phyloP scores from a whole-genome alignment of 2,329 filamentous ascomycete species.

The Bertia moriformis region DNA sequence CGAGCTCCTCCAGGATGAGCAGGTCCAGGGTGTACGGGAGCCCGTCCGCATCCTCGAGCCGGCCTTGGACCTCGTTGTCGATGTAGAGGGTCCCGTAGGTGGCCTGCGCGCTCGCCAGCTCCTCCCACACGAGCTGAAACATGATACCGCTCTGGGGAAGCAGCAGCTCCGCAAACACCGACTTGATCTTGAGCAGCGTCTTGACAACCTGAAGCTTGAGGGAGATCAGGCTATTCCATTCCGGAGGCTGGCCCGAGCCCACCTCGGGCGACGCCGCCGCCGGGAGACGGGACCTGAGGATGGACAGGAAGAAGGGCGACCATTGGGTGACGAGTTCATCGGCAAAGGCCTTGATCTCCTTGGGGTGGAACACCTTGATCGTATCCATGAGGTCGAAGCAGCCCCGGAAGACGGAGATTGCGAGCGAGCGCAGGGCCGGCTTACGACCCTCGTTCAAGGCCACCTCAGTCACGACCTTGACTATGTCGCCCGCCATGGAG shows the following conservation, averaged over 20 bases:
- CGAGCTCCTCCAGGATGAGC: slow-evolving; percentile 80
- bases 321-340: slow-evolving; percentile 71
- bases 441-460: slow-evolving; percentile 64
- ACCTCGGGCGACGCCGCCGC: slow-evolving; percentile 48
- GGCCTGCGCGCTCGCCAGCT: slow-evolving; percentile 59
- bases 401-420: slow-evolving; percentile 76
- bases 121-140: slow-evolving; percentile 80
- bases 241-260: slow-evolving; percentile 39
- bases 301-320: slow-evolving; percentile 76
- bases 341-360: slow-evolving; percentile 75
- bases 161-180: slow-evolving; percentile 68
- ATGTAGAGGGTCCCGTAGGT: slow-evolving; percentile 77
- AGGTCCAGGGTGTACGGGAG: slow-evolving; percentile 94
- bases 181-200: slow-evolving; percentile 77
- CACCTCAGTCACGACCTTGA: slow-evolving; percentile 70
- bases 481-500: slow-evolving; percentile 69
- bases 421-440: slow-evolving; percentile 64
- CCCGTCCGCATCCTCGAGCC: slow-evolving; percentile 76
- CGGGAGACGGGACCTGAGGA: slow-evolving; percentile 63
- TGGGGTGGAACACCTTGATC: slow-evolving; percentile 83
- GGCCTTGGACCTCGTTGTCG: slow-evolving; percentile 68
- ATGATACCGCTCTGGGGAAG: slow-evolving; percentile 68
- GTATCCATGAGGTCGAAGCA: slow-evolving; percentile 95
- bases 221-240: slow-evolving; percentile 69
- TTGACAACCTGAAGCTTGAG: slow-evolving; percentile 91